Evolutionary conservation across 805 yeast species (phyloP), one percentile per base, ranked within the genome.

Genomic region (Candida ovalis): DNA sequence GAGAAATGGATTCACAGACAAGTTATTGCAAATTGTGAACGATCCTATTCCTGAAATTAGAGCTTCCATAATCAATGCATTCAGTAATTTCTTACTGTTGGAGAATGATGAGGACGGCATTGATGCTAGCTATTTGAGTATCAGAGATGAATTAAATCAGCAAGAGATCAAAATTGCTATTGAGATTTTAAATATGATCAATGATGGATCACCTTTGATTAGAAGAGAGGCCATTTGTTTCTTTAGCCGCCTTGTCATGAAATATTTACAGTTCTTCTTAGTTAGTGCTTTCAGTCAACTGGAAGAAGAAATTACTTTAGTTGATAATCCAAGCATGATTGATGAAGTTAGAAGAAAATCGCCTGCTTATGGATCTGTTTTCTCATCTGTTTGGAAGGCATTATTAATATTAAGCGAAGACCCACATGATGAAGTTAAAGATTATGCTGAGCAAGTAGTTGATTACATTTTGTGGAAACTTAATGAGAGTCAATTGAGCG

Each of bases 41-140:
- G 98, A 94, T 62, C 96, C 97, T 0, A 89, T 92, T 42, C 97
- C 98, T 0, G 99, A 94, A 64, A 96, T 94, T 1, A 74, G 98
- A 47, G 86, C 97, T 0, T 88, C 97, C 0, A 80, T 88, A 3
- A 69, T 94, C 12, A 70, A 82, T 30, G 86, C 96, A 0, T 69
- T 92, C 43, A 80, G 89, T 3, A 78, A 82, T 35, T 88, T 83
- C 59, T 66, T 64, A 40, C 36, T 58, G 1, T 19, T 86, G 32
- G 80, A 84, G 3, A 80, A 74, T 30, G 62, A 64, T 4, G 66
- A 69, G 1, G 78, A 72, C 5, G 63, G 68, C 5, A 35, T 40
- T 1, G 57, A 53, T n/a, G 73, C 70, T 3, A 50, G 44, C 25
- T 55, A 48, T 45, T 41, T 47, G 13, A 41, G 59, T 3, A 22